Conservation (phyloP, 768 basidiomycete genomes). For the Tephrocybe rancida region DNA sequence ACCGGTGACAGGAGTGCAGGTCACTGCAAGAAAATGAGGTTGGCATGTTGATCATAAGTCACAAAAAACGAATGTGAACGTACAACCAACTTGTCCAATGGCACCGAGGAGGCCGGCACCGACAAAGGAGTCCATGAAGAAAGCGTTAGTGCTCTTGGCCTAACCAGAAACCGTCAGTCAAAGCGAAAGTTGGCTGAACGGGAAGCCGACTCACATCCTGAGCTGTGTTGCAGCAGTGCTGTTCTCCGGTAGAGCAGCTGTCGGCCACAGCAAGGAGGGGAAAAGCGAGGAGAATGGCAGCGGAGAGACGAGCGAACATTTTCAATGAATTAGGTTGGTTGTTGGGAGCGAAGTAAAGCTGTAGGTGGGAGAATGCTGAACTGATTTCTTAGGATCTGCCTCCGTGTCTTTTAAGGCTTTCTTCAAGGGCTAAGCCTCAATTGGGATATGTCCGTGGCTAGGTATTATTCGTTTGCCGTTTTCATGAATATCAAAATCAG, state of each 20-base stretch:
- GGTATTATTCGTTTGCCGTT: no score
- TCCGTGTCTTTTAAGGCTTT: neutral
- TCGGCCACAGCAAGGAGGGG: neutral
- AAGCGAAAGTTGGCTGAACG: neutral
- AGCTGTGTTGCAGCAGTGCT: constrained; percentile 4
- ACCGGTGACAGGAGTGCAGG: neutral
- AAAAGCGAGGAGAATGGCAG: constrained; percentile 2
- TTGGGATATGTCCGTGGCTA: no score
- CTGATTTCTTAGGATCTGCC: neutral
- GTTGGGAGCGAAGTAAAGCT: neutral
- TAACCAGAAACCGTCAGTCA: neutral
- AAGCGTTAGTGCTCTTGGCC: neutral
- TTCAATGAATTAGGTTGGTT: neutral
- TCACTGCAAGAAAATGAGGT: neutral
- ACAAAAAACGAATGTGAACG: neutral
- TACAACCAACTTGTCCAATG: neutral
- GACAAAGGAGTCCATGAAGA: neutral
- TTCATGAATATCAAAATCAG: no score
- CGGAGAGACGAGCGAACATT: constrained; percentile 8
- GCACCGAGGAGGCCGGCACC: neutral
- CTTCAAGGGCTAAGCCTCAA: neutral
- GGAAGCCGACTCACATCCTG: neutral
- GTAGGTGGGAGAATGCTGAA: neutral
- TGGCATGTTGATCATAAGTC: neutral
- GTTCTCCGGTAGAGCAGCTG: neutral